Evolutionary conservation across 768 basidiomycete genomes (phyloP), one percentile per base, ranked within the genome.

Genomic region (Leccinum subtestaceum): DNA sequence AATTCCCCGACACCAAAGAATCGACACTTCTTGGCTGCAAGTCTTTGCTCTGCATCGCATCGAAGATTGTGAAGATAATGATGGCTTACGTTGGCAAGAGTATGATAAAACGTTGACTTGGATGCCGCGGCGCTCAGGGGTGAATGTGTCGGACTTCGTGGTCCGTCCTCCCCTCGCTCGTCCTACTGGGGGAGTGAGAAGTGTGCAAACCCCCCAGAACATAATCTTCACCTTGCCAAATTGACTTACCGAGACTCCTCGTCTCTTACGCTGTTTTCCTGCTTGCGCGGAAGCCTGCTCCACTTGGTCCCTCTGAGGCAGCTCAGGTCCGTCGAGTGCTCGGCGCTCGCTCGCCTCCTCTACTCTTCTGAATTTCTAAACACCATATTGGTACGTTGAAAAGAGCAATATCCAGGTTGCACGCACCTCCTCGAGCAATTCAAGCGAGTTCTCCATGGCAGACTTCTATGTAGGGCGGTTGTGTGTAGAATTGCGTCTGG

Each of bases 201-300:
- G 19, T 27, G 40, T 15, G 11, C 53, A 21, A 36, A 13, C 25
- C 19, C 19, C 27, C 8, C 57, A 53, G 27, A 48, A 59, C 54
- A 23, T 51, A 45, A 53, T 19, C 59, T 75, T 58, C 51, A 86
- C 84, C 78, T 85, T 80, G 27, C 86, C 85, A 62, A 86, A 83
- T 17, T 82, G 77, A 55, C 83, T 83, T 46, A 87, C 77, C 1
- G 84, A 85, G 38, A 87, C 76, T 54, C 81, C 84, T 17, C 80
- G 80, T 50, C 79, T 72, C 58, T 79, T 75, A 43, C 71, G 70
- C 52, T 75, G 79, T n/a, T 64, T 67, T 63, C 65, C 73, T 27
- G 62, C 25, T 9, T 55, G 55, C 9, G 52, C 56, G 34, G 70
- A 43, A 55, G 66, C 32, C 32, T 32, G 60, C 66, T 67, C 62